Conservation (phyloP, 148 eudicot genomes). For the Limonium bicolor region DNA sequence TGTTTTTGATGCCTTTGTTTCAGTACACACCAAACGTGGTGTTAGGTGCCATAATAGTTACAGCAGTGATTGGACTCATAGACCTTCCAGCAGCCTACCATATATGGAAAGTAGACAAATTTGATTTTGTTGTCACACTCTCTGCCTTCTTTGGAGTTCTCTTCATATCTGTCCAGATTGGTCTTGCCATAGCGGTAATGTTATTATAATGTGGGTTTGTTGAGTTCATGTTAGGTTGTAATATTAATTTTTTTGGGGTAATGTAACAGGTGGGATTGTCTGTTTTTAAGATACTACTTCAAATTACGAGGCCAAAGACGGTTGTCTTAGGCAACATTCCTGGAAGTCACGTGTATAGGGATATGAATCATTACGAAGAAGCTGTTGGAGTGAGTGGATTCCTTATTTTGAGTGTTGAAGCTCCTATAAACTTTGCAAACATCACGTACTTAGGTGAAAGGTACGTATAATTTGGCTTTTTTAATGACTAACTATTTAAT, state of each 20-base stretch:
- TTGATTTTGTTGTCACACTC: conserved; percentile 67
- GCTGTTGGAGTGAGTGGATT: conserved; percentile 58
- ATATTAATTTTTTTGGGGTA: neutral
- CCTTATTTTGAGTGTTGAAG: conserved; percentile 1
- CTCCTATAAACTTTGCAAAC: conserved; percentile 7
- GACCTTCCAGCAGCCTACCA: conserved; percentile 52
- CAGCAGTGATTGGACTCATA: conserved; percentile 77
- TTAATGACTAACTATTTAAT: neutral
- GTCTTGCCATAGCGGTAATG: conserved; percentile 69
- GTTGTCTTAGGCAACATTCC: conserved; percentile 71
- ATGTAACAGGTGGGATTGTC: conserved; percentile 57
- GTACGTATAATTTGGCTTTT: neutral
- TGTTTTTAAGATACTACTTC: conserved; percentile 67
- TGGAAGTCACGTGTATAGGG: conserved; percentile 49
- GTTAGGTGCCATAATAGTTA: conserved; percentile 75
- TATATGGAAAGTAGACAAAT: conserved; percentile 84
- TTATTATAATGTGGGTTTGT: no score
- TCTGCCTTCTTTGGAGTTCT: conserved; percentile 84
- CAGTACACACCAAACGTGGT: conserved; percentile 70
- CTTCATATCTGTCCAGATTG: conserved; percentile 74
- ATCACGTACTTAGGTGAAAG: neutral
- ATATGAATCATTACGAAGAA: conserved; percentile 63
- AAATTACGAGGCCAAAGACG: conserved; percentile 79
- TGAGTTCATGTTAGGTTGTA: no score
- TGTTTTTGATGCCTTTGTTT: conserved; percentile 82